A percentile compares a stretch with the other conserved stretches of the same genome.
Conservation (phyloP, 2,329 filamentous ascomycete genomes). For the Chrysoporthe puriensis region DNA sequence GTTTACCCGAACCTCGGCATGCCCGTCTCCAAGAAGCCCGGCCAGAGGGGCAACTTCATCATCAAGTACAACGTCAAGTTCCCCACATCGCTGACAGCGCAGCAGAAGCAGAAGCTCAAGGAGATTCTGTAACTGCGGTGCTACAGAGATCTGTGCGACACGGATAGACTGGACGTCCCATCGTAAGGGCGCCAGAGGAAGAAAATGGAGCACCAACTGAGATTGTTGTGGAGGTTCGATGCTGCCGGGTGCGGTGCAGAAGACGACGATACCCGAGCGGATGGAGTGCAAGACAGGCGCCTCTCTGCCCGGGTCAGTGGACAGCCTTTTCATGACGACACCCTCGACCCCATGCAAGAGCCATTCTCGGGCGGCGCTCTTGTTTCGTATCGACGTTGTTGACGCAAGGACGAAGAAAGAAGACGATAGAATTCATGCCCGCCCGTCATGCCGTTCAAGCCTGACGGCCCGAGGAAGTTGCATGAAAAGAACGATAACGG, state of each 20-base stretch:
- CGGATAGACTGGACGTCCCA: not conserved
- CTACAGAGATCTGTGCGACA: not conserved
- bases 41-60: constrained; percentile 82
- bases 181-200: not conserved
- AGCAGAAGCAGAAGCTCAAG: constrained; percentile 80
- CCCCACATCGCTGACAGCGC: constrained; percentile 73
- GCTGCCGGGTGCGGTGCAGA: not conserved
- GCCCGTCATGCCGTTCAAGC: constrained; percentile 15
- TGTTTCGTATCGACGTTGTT: not conserved
- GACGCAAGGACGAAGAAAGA: not conserved
- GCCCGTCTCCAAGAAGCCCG: constrained; percentile 90
- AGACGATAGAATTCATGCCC: constrained; percentile 4
- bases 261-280: not conserved
- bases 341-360: not conserved
- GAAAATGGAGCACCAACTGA: not conserved
- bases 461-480: constrained; percentile 14
- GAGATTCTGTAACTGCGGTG: constrained; percentile 67
- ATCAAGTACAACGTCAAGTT: constrained; percentile 93
- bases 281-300: not conserved
- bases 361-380: not conserved
- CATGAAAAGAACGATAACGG: constrained; percentile 25
- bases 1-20: constrained; percentile 86
- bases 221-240: constrained; percentile 5
- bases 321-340: not conserved
- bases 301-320: not conserved